Conservation (phyloP, 108 stramenopile genomes). For the Hondaea fermentalgiana region DNA sequence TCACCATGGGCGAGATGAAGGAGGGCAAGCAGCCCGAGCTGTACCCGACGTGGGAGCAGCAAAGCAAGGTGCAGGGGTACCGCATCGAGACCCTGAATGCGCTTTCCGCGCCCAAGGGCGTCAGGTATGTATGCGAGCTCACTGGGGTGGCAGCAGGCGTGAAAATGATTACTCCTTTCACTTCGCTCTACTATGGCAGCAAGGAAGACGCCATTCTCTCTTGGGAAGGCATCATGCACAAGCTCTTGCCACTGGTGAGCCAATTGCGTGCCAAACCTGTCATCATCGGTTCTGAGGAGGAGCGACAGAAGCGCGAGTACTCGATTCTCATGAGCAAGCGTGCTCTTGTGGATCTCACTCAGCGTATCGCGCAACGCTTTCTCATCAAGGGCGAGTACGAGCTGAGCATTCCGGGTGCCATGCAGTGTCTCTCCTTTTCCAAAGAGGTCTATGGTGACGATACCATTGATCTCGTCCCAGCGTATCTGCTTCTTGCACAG, state of each 20-base stretch:
- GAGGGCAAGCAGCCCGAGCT: neutral
- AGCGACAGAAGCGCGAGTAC: slow-evolving; percentile 45
- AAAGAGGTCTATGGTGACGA: slow-evolving; percentile 42
- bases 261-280: slow-evolving; percentile 35
- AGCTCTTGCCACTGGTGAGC: slow-evolving; percentile 46
- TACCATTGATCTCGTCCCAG: slow-evolving; percentile 42
- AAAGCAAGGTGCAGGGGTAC: neutral
- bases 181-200: slow-evolving; percentile 38
- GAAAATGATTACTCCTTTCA: neutral
- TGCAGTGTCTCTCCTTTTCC: slow-evolving; percentile 43
- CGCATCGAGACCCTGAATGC: slow-evolving; percentile 1
- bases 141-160: neutral
- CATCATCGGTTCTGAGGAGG: slow-evolving; percentile 45
- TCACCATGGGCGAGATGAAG: neutral
- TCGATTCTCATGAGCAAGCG: slow-evolving; percentile 51
- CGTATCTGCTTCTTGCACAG: slow-evolving; percentile 50
- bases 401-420: slow-evolving; percentile 47
- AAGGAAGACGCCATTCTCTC: slow-evolving; percentile 47
- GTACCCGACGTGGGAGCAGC: neutral
- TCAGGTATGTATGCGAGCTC: neutral
- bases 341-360: slow-evolving; percentile 48
- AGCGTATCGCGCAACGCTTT: slow-evolving; percentile 44
- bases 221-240: slow-evolving; percentile 55
- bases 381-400: slow-evolving; percentile 33
- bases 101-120: slow-evolving; percentile 4